phyloP scores from a whole-genome alignment of 192 early-diverging fungal genomes.

The Coemansia sp. region DNA sequence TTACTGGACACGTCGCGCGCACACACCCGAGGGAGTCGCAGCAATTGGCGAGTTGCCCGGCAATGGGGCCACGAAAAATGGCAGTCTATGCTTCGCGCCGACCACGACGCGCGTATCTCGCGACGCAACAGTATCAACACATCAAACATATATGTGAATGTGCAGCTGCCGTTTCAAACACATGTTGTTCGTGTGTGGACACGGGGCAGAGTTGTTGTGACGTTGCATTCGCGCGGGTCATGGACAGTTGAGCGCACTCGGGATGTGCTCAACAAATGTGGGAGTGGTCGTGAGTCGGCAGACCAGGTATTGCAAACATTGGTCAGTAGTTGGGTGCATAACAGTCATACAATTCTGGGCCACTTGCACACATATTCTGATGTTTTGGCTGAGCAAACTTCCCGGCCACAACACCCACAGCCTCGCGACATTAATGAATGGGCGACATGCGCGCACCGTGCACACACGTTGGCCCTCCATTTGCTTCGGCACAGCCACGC shows the following conservation, averaged over 20 bases:
- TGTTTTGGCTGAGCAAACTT: background rate
- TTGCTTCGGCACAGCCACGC: background rate
- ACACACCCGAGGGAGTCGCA: background rate
- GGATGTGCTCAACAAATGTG: background rate
- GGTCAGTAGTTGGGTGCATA: background rate
- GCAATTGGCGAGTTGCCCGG: background rate
- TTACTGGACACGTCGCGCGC: background rate
- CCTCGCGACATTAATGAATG: background rate
- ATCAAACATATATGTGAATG: background rate
- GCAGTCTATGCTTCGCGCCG: background rate
- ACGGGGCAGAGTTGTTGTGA: background rate
- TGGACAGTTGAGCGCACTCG: background rate
- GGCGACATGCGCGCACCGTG: background rate
- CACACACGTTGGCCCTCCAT: background rate
- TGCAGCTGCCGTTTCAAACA: background rate
- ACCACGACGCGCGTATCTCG: background rate
- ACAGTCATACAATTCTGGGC: background rate
- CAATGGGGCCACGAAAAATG: constrained; percentile 4
- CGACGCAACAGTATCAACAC: too few species aligned
- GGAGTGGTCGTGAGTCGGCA: background rate
- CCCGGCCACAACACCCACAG: too few species aligned
- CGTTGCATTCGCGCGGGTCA: background rate
- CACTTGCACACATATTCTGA: background rate
- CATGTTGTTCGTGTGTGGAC: background rate
- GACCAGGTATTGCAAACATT: background rate